phyloP scores from a whole-genome alignment of 257 asterid species.

The Eustoma russellianum region DNA sequence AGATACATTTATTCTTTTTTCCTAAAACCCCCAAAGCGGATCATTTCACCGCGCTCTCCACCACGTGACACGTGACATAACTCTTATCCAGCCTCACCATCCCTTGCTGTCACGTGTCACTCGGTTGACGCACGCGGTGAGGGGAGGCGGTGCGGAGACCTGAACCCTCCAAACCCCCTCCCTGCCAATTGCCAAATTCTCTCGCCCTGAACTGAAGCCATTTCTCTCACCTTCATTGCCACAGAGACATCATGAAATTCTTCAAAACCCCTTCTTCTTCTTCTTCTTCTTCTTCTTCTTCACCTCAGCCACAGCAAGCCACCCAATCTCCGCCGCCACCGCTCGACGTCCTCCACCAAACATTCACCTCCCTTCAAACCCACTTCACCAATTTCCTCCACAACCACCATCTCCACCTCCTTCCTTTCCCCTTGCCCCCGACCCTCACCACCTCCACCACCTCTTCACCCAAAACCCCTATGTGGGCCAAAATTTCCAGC shows the following conservation, averaged over 20 bases:
- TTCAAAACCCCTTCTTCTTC: conserved; percentile 22
- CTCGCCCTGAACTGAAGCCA: too few species aligned
- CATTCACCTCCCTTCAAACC: conserved; percentile 52
- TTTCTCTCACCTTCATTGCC: neutral
- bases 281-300: neutral
- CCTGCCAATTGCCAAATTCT: too few species aligned
- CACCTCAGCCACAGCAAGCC: conserved; percentile 21
- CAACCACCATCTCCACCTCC: conserved; percentile 14
- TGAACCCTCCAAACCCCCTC: too few species aligned
- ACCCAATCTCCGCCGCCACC: conserved; percentile 28
- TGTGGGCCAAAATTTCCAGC: conserved; percentile 36
- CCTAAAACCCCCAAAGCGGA: too few species aligned
- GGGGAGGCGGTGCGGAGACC: too few species aligned
- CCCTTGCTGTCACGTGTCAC: too few species aligned
- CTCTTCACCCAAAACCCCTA: conserved; percentile 22
- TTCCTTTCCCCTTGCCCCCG: conserved; percentile 8
- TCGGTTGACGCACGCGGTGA: too few species aligned
- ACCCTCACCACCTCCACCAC: conserved; percentile 13
- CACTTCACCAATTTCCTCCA: conserved; percentile 45
- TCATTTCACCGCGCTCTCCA: too few species aligned
- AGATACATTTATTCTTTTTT: too few species aligned
- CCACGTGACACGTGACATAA: too few species aligned
- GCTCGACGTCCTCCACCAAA: conserved; percentile 37
- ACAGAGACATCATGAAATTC: conserved; percentile 33
- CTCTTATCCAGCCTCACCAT: too few species aligned